Base-by-base conservation (phyloP, 352 stramenopile species). In the Pythium grandisporangium region DNA sequence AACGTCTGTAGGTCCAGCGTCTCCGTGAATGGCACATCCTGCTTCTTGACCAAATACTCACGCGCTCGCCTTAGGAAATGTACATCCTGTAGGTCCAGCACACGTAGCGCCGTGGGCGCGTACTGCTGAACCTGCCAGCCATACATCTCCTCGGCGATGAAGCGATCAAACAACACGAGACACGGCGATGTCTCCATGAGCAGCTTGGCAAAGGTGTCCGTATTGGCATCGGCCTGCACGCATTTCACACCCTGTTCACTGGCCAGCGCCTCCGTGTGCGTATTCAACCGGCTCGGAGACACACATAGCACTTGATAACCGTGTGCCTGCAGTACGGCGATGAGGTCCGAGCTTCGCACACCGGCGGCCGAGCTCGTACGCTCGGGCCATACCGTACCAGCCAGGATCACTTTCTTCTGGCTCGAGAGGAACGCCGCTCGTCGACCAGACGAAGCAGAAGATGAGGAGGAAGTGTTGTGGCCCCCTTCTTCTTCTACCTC, bases 11-110 rank as follows among this genome's bases (percentile, higher is more conserved):
- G 20, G 32, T 68, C 43, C 29, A 76, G 48, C 25, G 60, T 66
- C 46, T 77, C 46, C 0, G 54, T 38, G 37, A 84, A 71, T 1
- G 48, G 30, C 10, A 60, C 53, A 42, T 55, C 32, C 2, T 52
- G 56, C 38, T 87, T 87, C 37, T 73, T 79, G 10, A 95, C 73
- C 10, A 86, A 52, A 36, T 64, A 54, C 56, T 97, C 83, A 25
- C 90, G 74, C n/a, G 67, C 66, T 6, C 73, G 62, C 6, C 92
- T 69, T 22, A 98, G 46, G 30, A 93, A 95, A 50, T 98, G 90
- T 20, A 97, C 61, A 50, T 98, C 92, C 56, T 98, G 92, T 40
- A 96, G 71, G 41, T 97, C 92, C 4, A 98, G 46, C 12, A 98
- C 70, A 17, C 84, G 67, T 14, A 91, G 45, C 1, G 81, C 73